Evolutionary conservation across 345 rosid species (phyloP).

Genomic region (Gossypium rotundifolium): DNA sequence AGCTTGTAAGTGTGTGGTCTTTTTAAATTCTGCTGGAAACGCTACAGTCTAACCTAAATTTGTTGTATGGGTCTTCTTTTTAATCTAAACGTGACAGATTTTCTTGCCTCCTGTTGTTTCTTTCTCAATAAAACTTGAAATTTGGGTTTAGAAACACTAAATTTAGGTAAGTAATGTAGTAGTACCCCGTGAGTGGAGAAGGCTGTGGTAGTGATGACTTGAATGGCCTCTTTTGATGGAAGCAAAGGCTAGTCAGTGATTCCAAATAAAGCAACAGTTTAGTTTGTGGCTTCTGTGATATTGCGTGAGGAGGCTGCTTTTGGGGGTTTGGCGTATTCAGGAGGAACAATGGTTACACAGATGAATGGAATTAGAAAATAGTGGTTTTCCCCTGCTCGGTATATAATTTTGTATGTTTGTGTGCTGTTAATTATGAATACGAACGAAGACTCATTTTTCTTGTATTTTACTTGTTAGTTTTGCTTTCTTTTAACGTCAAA

Average conservation of each 20-base stretch:
- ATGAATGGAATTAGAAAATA: no score
- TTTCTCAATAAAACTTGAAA: neutral
- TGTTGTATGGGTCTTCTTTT: neutral
- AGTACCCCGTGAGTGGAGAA: neutral
- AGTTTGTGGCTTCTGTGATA: no score
- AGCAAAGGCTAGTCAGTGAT: no score
- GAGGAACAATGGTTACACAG: no score
- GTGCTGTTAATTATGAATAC: neutral
- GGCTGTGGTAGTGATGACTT: neutral
- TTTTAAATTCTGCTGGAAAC: neutral
- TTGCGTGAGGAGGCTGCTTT: no score
- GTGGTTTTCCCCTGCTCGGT: no score
- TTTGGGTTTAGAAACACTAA: neutral
- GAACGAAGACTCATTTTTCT: neutral
- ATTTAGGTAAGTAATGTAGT: neutral
- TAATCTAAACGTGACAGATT: neutral
- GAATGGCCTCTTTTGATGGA: no score
- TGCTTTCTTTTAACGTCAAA: neutral
- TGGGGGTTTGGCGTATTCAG: no score
- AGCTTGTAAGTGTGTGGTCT: neutral
- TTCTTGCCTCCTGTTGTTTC: neutral
- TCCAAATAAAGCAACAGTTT: no score
- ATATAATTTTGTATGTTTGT: no score
- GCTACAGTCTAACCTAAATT: neutral
- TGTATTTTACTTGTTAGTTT: neutral